Conservation (phyloP, 1,139 yeast genomes). For the Kazachstania sp. region DNA sequence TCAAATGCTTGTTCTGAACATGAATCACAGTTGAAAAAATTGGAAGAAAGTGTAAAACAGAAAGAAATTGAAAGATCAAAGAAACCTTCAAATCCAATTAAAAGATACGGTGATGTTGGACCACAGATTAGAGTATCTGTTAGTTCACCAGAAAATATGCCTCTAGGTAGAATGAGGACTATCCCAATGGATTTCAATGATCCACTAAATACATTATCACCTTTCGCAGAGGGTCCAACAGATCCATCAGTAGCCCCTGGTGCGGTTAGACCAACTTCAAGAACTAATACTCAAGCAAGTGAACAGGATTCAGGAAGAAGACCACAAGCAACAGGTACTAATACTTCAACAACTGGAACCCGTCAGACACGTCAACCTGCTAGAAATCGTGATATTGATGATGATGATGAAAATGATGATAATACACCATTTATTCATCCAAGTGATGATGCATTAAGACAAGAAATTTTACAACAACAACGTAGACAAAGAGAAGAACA, state of each 20-base stretch:
- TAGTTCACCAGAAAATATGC: conserved; percentile 19
- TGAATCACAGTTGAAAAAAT: conserved; percentile 37
- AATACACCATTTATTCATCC: conserved; percentile 31
- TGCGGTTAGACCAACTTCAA: too few relatives aligned
- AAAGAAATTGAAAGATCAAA: conserved; percentile 26
- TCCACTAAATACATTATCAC: conserved; percentile 1
- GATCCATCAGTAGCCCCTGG: neutral
- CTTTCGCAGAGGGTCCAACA: conserved; percentile 3
- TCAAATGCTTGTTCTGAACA: conserved; percentile 53
- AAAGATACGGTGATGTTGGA: conserved; percentile 34
- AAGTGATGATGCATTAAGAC: conserved; percentile 36
- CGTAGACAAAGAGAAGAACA: conserved; percentile 30
- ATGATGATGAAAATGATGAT: conserved; percentile 15
- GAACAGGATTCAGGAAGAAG: neutral
- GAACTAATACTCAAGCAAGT: neutral
- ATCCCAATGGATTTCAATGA: neutral
- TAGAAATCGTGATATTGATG: conserved; percentile 14
- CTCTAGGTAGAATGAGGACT: conserved; percentile 11
- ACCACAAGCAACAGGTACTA: neutral
- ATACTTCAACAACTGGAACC: neutral
- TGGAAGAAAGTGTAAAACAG: conserved; percentile 39
- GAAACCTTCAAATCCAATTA: conserved; percentile 25
- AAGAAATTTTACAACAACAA: conserved; percentile 27
- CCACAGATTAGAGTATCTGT: conserved; percentile 32
- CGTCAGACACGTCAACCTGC: neutral